Conservation (phyloP, 2,329 filamentous ascomycete species). For the Paracoccidioides lutzii region DNA sequence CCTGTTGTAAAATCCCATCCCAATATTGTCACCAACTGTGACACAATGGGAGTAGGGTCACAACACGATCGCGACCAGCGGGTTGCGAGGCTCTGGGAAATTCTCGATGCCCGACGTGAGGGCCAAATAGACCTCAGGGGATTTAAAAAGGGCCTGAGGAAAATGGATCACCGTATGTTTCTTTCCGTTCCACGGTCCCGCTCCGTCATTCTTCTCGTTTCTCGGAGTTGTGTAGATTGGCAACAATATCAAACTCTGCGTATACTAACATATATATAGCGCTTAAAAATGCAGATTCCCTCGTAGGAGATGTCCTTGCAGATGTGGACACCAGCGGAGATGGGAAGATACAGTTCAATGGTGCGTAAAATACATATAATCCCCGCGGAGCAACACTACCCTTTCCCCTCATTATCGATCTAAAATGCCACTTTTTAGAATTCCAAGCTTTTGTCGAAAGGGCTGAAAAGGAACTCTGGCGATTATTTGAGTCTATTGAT, state of each 20-base stretch:
- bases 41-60: conserved; percentile 59
- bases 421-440: conserved; percentile 41
- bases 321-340: conserved; percentile 79
- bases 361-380: conserved; percentile 38
- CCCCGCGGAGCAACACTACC: conserved; percentile 1
- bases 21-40: background rate
- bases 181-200: conserved; percentile 4
- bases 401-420: background rate
- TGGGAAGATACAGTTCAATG: conserved; percentile 80
- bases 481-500: conserved; percentile 79
- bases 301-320: conserved; percentile 68
- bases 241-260: background rate
- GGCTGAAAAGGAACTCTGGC: conserved; percentile 70
- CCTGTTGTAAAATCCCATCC: background rate
- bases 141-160: conserved; percentile 69
- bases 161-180: conserved; percentile 73
- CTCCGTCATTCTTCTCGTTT: conserved; percentile 12
- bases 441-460: conserved; percentile 79
- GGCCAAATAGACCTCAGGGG: conserved; percentile 75
- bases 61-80: conserved; percentile 67
- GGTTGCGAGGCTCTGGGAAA: conserved; percentile 71
- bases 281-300: conserved; percentile 79
- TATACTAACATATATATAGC: conserved; percentile 32
- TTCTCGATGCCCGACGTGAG: conserved; percentile 61
- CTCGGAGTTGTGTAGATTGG: conserved; percentile 1